A percentile compares a stretch with the other conserved stretches of the same genome.
Conservation (phyloP, 495 filamentous ascomycete species). For the Tuber magnatum region DNA sequence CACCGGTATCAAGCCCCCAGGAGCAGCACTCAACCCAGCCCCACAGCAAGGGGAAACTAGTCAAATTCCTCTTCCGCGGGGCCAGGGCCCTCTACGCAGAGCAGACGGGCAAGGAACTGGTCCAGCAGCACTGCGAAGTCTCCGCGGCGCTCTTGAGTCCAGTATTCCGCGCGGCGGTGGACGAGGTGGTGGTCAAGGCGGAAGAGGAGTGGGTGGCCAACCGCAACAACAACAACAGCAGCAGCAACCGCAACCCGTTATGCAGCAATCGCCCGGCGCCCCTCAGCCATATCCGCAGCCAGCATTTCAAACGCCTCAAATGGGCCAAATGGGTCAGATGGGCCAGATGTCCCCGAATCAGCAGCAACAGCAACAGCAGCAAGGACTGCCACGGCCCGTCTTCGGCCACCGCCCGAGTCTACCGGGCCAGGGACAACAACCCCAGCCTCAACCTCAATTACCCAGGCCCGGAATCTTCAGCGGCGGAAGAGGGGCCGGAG, state of each 20-base stretch:
- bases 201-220: slow-evolving; percentile 17
- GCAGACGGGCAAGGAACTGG: slow-evolving; percentile 35
- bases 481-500: slow-evolving; percentile 17
- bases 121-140: slow-evolving; percentile 30
- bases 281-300: background rate
- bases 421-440: slow-evolving; percentile 18
- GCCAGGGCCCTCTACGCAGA: background rate
- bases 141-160: slow-evolving; percentile 34
- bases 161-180: slow-evolving; percentile 36
- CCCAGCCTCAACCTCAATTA: slow-evolving; percentile 27
- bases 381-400: slow-evolving; percentile 29
- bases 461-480: slow-evolving; percentile 23
- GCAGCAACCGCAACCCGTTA: background rate
- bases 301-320: background rate
- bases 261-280: background rate
- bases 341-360: slow-evolving; percentile 12
- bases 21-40: slow-evolving; percentile 17
- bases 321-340: background rate
- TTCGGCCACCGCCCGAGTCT: slow-evolving; percentile 22
- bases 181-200: slow-evolving; percentile 22
- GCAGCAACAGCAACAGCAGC: slow-evolving; percentile 22
- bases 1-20: slow-evolving; percentile 27
- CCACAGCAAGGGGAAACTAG: slow-evolving; percentile 26
- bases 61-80: slow-evolving; percentile 21
- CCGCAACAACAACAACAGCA: background rate